phyloP scores from a whole-genome alignment of 2,329 filamentous ascomycete genomes.

The Didymella pomorum region DNA sequence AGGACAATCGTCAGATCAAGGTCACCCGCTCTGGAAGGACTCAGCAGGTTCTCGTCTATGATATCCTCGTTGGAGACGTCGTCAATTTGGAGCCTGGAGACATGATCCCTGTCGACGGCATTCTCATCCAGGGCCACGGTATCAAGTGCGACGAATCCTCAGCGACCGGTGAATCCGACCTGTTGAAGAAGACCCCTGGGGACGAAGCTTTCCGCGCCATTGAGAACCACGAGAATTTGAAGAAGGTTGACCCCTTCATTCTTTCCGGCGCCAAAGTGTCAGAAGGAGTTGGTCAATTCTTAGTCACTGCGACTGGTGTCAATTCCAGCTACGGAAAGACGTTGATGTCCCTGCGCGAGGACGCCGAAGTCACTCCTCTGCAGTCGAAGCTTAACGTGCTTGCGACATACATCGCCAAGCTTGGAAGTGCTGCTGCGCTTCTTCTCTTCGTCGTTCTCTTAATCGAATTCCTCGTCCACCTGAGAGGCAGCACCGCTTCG shows the following conservation, averaged over 20 bases:
- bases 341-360: conserved; percentile 78
- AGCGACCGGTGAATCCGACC: conserved; percentile 76
- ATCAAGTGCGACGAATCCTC: conserved; percentile 78
- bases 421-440: conserved; percentile 78
- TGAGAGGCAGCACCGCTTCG: conserved; percentile 62
- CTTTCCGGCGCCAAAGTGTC: conserved; percentile 84
- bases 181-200: conserved; percentile 71
- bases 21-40: conserved; percentile 78
- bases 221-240: conserved; percentile 66
- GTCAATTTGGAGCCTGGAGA: conserved; percentile 75
- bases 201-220: conserved; percentile 72
- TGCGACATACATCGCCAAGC: conserved; percentile 81
- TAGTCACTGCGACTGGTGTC: conserved; percentile 77
- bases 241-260: conserved; percentile 82
- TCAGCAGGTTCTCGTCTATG: conserved; percentile 69
- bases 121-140: conserved; percentile 71
- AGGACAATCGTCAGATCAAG: conserved; percentile 77
- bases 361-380: conserved; percentile 78
- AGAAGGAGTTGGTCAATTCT: conserved; percentile 76
- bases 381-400: conserved; percentile 80
- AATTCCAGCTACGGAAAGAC: conserved; percentile 80
- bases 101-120: conserved; percentile 73
- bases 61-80: conserved; percentile 75
- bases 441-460: conserved; percentile 84
- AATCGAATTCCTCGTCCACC: conserved; percentile 80